Conservation (phyloP, 495 filamentous ascomycete genomes). For the Penicillium parvum region DNA sequence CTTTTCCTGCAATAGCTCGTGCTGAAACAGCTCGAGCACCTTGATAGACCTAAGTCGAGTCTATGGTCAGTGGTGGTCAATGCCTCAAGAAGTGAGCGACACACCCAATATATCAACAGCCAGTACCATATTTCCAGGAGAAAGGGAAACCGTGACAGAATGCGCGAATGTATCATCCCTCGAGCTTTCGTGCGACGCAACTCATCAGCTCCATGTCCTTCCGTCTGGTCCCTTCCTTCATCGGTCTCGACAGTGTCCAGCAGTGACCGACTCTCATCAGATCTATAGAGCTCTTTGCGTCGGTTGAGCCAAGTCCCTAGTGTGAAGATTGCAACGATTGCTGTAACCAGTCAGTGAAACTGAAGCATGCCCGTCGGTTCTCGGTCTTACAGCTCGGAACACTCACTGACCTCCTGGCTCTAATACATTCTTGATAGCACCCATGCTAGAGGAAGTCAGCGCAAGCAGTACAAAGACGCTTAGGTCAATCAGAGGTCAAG, state of each 20-base stretch:
- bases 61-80: background rate
- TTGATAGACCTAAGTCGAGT: constrained; percentile 48
- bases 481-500: no score
- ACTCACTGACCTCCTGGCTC: constrained; percentile 22
- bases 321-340: constrained; percentile 21
- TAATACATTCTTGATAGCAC: constrained; percentile 14
- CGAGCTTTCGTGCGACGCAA: background rate
- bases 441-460: no score
- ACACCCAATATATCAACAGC: constrained; percentile 59
- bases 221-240: background rate
- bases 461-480: no score
- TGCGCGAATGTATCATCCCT: constrained; percentile 21
- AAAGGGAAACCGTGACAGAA: constrained; percentile 42
- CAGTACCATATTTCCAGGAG: constrained; percentile 63
- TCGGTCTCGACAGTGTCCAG: constrained; percentile 13
- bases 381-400: background rate
- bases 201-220: background rate
- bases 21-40: constrained; percentile 54
- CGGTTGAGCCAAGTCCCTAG: constrained; percentile 20
- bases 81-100: background rate
- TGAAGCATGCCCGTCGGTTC: background rate
- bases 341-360: constrained; percentile 6
- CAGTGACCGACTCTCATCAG: constrained; percentile 9
- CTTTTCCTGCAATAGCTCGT: constrained; percentile 43
- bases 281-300: constrained; percentile 1